Conservation (phyloP, 768 basidiomycete species). For the Mycena venus region DNA sequence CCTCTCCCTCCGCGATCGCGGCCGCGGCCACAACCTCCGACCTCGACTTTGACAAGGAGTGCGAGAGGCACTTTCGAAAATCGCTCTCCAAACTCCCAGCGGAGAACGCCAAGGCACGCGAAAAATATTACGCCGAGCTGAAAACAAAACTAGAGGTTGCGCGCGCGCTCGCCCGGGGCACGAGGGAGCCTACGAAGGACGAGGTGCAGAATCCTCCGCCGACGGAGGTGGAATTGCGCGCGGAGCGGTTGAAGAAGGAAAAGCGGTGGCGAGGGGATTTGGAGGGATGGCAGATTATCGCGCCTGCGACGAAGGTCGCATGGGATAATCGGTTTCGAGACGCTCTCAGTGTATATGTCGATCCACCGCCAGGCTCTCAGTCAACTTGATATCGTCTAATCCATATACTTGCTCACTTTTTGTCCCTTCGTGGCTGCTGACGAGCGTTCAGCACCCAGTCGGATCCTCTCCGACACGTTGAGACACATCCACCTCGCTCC, state of each 20-base stretch:
- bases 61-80: conserved; percentile 79
- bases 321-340: conserved; percentile 85
- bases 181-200: conserved; percentile 88
- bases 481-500: too few relatives aligned
- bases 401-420: not conserved
- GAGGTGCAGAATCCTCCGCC: conserved; percentile 84
- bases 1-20: conserved; percentile 23
- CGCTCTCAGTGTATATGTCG: conserved; percentile 71
- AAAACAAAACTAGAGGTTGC: conserved; percentile 76
- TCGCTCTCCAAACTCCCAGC: conserved; percentile 65
- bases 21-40: too few relatives aligned
- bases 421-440: too few relatives aligned
- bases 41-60: conserved; percentile 78
- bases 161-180: conserved; percentile 80
- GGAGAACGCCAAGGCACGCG: conserved; percentile 77
- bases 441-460: too few relatives aligned
- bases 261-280: conserved; percentile 85
- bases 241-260: conserved; percentile 92
- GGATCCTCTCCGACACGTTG: too few relatives aligned
- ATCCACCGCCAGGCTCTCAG: conserved; percentile 48
- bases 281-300: conserved; percentile 83
- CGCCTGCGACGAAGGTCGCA: conserved; percentile 68
- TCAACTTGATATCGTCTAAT: conserved; percentile 14
- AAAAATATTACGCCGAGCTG: conserved; percentile 82
- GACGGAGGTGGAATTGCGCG: conserved; percentile 90